Base-by-base conservation (phyloP, 202 grass and related monocot species). In the Cymbopogon flexuosus region DNA sequence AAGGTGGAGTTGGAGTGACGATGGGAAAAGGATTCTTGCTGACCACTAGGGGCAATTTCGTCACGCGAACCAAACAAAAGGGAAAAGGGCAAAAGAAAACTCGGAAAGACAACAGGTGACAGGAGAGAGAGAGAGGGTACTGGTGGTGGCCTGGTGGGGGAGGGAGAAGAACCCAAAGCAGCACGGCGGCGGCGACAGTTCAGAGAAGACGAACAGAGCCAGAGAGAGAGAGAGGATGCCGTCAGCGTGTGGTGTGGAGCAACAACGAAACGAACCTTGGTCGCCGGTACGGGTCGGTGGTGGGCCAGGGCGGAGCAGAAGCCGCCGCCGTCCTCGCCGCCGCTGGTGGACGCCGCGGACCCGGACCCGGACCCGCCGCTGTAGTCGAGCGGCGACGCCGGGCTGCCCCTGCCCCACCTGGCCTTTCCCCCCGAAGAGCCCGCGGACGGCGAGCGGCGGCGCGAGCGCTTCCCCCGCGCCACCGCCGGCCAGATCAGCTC, bases 301-400 rank as follows among this genome's bases (percentile, higher is more conserved):
- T 78, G 21, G 3, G 21, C 68, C 0, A 40, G 1, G 39, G n/a
- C 59, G 0, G 79, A 88, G 73, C 52, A 77, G 72, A 79, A 78
- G 4, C 46, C 42, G 41, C n/a, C 71, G 31, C 79, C 82, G 54
- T 88, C 85, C 42, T 85, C 82, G 14, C 85, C 85, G 73, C 89
- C 85, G 86, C 89, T 91, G 43, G 86, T 91, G 68, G 89, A 91
- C 13, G 85, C 89, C 34, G 30, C 77, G 61, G 80, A 87, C 42
- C 57, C 41, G 41, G 81, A 75, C 31, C 2, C 31, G 31, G 84
- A 90, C 33, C 82, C 85, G 62, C 85, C 86, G 79, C 86, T 88
- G 70, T 83, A 88, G 78, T 91, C 85, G 0, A 91, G 74, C 19
- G 89, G 89, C 22, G 89, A 91, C 2, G 75, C 56, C 37, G 89